Conservation (phyloP, 2,329 filamentous ascomycete genomes). For the Colletotrichum godetiae region DNA sequence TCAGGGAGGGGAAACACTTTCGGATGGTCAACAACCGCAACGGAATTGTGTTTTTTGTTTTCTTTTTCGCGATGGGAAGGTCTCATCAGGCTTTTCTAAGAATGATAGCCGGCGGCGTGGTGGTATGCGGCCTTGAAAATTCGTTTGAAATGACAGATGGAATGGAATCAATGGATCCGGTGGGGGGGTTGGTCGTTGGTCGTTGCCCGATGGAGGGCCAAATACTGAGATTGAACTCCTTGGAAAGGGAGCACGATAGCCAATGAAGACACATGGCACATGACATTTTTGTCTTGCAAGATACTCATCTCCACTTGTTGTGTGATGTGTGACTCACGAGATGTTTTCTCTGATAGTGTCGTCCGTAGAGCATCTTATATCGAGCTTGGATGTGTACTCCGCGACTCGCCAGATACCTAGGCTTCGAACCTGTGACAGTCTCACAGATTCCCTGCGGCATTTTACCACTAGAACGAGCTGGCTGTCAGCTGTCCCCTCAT, state of each 20-base stretch:
- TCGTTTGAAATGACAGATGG: constrained; percentile 31
- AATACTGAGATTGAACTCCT: constrained; percentile 37
- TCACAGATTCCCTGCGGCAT: too few relatives aligned
- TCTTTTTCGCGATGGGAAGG: constrained; percentile 35
- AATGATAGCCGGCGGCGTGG: constrained; percentile 33
- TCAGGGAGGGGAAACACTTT: constrained; percentile 38
- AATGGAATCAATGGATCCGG: constrained; percentile 29
- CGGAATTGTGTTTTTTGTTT: constrained; percentile 38
- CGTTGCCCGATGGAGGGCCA: constrained; percentile 35
- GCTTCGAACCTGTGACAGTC: too few relatives aligned
- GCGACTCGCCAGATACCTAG: too few relatives aligned
- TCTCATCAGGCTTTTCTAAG: constrained; percentile 33
- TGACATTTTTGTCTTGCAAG: not conserved
- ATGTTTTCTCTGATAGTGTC: not conserved
- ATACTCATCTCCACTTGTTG: not conserved
- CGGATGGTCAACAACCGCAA: constrained; percentile 35
- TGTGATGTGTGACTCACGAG: not conserved
- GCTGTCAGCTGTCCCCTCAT: too few relatives aligned
- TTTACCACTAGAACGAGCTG: too few relatives aligned
- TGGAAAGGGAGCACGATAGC: constrained; percentile 34
- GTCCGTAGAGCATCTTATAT: not conserved
- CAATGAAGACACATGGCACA: constrained; percentile 32
- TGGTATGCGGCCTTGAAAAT: constrained; percentile 35
- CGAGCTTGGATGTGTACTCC: not conserved
- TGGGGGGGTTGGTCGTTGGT: constrained; percentile 30